Base-by-base conservation (phyloP, 371 early-diverging fungal genomes). In the Batkoa obscura region DNA sequence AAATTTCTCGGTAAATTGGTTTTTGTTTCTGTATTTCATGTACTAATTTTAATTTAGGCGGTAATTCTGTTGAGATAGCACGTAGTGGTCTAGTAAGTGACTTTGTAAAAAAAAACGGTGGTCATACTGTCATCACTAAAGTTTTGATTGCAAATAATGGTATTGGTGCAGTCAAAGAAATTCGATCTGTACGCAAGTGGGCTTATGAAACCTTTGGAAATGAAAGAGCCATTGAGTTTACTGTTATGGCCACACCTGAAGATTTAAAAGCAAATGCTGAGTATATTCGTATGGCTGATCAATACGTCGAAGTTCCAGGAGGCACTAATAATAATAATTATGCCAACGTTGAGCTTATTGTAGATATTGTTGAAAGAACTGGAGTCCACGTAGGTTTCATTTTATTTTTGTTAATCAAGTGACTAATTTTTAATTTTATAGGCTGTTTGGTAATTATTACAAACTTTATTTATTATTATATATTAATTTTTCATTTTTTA, bases 91-190 rank as follows among this genome's bases (percentile, higher is more conserved):
- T 69, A 43, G 79, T 81, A 33, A 69, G 72, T 35, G 84, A 86
- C 50, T 88, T 83, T 67, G 86, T 88, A 55, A 71, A 76, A 67
- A 72, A 77, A 48, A 70, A 82, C 63, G 81, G 79, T 57, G 90
- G 90, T 51, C 88, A 88, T 66, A 86, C 86, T 36, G 87, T 88
- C 6, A 90, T 90, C 62, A 79, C 79, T 23, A 83, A 81, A 61
- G 83, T 96, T 15, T 75, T 96, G 60, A 91, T 96, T 64, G 99
- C 99, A 62, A 99, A 99, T 78, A 98, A 97, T 77, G 98, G 98
- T 62, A 92, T 99, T 72, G 98, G 95, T 3, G 99, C 99, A 50
- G 93, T 97, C 67, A 98, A 98, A 69, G 97, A 93, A 73, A 96
- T 99, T 59, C 80, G 95, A 46, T 94, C 95, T 1, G 88, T 98